Evolutionary conservation across 768 basidiomycete genomes (phyloP), one percentile per base, ranked within the genome.

Genomic region (Mycena venus): DNA sequence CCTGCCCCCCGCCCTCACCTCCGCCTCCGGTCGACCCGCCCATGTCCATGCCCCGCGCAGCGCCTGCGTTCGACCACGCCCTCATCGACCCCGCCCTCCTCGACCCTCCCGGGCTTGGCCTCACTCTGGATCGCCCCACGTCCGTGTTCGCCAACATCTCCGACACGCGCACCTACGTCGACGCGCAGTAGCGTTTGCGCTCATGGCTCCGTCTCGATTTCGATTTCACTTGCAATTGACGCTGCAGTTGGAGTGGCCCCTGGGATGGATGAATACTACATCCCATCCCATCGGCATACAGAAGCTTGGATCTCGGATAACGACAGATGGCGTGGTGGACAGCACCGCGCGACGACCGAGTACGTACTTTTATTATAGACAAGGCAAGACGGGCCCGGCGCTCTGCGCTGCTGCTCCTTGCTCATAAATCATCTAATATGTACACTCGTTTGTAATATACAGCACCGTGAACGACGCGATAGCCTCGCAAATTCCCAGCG

Each of bases 61-160:
- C 58, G 12, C 36, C 17, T 14, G 58, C 12, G 58, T 12, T n/a
- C n/a, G n/a, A 60, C 23, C 34, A 34, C 14, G 32, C 27, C 23
- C 31, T 29, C 36, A 42, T 44, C n/a, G 19, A 60, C 23, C 34
- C 58, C 14, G 32, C 27, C 23, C 31, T 29, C 36, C 58, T 44
- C n/a, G 19, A 15, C 23, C 44, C 68, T 17, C 53, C 51, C 38
- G 36, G 32, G 10, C 47, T 29, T 21, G 34, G 36, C 21, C 60
- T 62, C 49, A 29, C 34, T 17, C 42, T 69, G 21, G 59, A 62
- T n/a, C 51, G 44, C 58, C 44, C 47, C 21, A 25, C 34, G 14
- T 19, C 56, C 29, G 70, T 59, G 3, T 42, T 73, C 40, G 66
- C 67, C 32, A 73, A 64, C 32, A 73, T 73, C 51, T 73, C 72